These are phyloP conservation scores for Pleomassaria siparia DNA, from an alignment of 2,329 filamentous ascomycete species.

Conservation along the genomic window DNA sequence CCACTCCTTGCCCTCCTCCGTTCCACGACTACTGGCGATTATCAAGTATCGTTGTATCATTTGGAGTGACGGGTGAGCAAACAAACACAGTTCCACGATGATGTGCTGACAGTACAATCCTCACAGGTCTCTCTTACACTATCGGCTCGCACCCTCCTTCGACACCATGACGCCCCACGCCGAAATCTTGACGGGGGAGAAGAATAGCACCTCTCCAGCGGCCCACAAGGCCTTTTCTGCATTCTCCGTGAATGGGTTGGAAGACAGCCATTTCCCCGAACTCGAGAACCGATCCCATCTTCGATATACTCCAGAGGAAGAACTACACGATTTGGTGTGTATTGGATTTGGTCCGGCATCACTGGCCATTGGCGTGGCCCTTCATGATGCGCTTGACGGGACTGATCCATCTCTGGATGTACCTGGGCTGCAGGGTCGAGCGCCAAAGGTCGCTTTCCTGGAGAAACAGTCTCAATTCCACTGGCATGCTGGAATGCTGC, in stretches of 20 bases:
- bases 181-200: conserved; percentile 21
- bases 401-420: conserved; percentile 37
- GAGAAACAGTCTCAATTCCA: conserved; percentile 82
- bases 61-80: background rate
- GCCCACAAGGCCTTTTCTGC: conserved; percentile 31
- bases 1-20: background rate
- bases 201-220: conserved; percentile 20
- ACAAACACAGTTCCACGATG: background rate
- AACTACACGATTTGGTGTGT: conserved; percentile 82
- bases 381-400: conserved; percentile 69
- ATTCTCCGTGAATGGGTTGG: conserved; percentile 27
- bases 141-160: conserved; percentile 1
- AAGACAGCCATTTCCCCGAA: conserved; percentile 28
- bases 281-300: conserved; percentile 50
- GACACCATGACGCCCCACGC: conserved; percentile 39
- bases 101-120: background rate
- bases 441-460: conserved; percentile 79
- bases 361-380: conserved; percentile 82
- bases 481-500: conserved; percentile 95
- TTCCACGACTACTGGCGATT: conserved; percentile 6
- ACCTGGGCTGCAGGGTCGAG: conserved; percentile 37
- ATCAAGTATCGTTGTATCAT: conserved; percentile 4
- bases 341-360: conserved; percentile 93
- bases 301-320: conserved; percentile 57
- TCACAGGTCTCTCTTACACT: background rate